These are phyloP conservation scores for Malus domestica DNA, from an alignment of 306 rosid species.

Conservation along the genomic window ASM211411v1 NC_041801.1:3774501-3775000, in stretches of 20 bases:
- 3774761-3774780: too few species aligned
- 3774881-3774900: constrained; percentile 58
- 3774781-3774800: too few species aligned
- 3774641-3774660: constrained; percentile 31
- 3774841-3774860: constrained; percentile 46
- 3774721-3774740: too few species aligned
- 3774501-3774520: too few species aligned
- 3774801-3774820: too few species aligned
- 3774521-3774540: constrained; percentile 27
- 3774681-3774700: constrained; percentile 4
- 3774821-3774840: constrained; percentile 10
- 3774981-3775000: background rate
- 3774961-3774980: background rate
- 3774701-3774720: background rate
- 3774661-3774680: background rate
- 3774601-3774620: constrained; percentile 44
- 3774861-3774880: constrained; percentile 26
- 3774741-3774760: background rate
- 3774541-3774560: constrained; percentile 22
- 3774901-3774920: constrained; percentile 67
- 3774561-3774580: constrained; percentile 48
- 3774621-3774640: constrained; percentile 26
- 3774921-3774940: constrained; percentile 21
- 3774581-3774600: constrained; percentile 29
- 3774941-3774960: background rate